A percentile compares a stretch with the other conserved stretches of the same genome.
phyloP scores from a whole-genome alignment of 306 rosid species.

The Dryas octopetala region DNA sequence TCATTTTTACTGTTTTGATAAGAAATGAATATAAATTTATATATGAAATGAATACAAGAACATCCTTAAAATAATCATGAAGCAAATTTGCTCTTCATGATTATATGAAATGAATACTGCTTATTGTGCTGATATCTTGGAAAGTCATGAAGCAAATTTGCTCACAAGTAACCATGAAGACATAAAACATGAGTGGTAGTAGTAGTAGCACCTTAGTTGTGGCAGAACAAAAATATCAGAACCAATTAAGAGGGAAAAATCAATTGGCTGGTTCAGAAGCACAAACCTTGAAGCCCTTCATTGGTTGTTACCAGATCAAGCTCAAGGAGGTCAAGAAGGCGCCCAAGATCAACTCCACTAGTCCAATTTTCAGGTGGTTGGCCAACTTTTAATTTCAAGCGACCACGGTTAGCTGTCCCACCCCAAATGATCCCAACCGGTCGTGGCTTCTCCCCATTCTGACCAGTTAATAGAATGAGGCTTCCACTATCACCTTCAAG shows the following conservation, averaged over 20 bases:
- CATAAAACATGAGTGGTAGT: neutral
- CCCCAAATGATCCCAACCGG: constrained; percentile 99
- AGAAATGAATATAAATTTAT: neutral
- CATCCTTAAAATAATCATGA: neutral
- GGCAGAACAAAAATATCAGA: neutral
- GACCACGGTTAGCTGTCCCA: constrained; percentile 97
- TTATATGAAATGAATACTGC: too few species aligned
- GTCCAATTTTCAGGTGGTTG: constrained; percentile 97
- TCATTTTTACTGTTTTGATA: too few species aligned
- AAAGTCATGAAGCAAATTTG: too few species aligned
- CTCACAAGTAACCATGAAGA: neutral
- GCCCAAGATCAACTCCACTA: constrained; percentile 99
- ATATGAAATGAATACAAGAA: neutral
- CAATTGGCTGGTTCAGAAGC: constrained; percentile 32
- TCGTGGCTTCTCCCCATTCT: constrained; percentile 70
- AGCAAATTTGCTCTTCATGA: too few species aligned
- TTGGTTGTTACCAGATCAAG: constrained; percentile 84
- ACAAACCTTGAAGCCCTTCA: constrained; percentile 82
- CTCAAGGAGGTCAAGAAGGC: constrained; percentile 92
- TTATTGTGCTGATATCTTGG: too few species aligned
- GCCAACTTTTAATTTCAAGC: constrained; percentile 84
- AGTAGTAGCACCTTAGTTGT: neutral
- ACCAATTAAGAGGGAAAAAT: neutral
- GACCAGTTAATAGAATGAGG: constrained; percentile 84
- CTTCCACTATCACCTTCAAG: constrained; percentile 99